phyloP scores from a whole-genome alignment of 1,139 yeast species.

The Pichia cactophila region DNA sequence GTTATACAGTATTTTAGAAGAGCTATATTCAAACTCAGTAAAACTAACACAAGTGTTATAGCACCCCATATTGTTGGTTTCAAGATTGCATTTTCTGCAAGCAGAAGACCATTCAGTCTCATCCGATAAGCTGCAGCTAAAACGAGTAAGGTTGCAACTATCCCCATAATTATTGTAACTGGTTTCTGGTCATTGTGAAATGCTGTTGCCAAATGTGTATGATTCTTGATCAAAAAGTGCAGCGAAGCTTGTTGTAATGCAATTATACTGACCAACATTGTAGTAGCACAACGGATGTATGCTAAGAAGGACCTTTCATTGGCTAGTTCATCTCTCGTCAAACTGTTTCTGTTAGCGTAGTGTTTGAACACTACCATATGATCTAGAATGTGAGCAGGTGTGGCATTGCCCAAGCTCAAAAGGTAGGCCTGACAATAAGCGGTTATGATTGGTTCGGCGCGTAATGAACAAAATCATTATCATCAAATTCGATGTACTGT shows the following conservation, averaged over 20 bases:
- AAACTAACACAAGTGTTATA: background rate
- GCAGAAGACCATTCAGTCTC: background rate
- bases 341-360: background rate
- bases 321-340: constrained; percentile 7
- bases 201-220: background rate
- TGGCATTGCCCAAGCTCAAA: no score
- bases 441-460: background rate
- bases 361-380: background rate
- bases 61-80: background rate
- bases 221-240: background rate
- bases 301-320: constrained; percentile 7
- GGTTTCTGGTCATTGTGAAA: background rate
- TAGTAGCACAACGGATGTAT: constrained; percentile 1
- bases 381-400: background rate
- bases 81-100: background rate
- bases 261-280: background rate
- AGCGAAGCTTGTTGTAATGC: background rate
- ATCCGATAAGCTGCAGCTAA: background rate
- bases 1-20: background rate
- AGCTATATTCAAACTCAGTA: background rate
- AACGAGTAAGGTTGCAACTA: background rate
- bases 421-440: no score
- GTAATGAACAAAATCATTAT: background rate
- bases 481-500: no score
- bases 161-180: background rate